Conservation (phyloP, 2,329 filamentous ascomycete genomes). For the Fusarium transvaalense region DNA sequence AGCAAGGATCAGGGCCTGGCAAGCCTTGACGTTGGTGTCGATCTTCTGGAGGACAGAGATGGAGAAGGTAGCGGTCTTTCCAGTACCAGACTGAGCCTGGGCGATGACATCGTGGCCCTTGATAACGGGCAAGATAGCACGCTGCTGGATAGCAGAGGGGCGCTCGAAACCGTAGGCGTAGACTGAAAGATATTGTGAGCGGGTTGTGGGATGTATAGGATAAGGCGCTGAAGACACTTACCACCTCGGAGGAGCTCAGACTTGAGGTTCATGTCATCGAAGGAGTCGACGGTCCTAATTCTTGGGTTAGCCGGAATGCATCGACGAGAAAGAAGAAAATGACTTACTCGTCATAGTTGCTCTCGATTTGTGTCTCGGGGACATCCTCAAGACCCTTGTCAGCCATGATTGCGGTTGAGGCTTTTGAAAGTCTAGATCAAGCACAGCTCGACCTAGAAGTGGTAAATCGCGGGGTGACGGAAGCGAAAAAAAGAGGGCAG, state of each 20-base stretch:
- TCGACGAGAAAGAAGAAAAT: too few relatives aligned
- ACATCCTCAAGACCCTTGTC: constrained; percentile 99
- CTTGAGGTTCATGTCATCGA: constrained; percentile 98
- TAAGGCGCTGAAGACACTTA: constrained; percentile 52
- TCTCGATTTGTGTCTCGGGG: constrained; percentile 98
- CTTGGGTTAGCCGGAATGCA: background rate
- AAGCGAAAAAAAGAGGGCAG: constrained; percentile 54
- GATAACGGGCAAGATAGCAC: constrained; percentile 99
- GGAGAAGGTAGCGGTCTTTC: constrained; percentile 99
- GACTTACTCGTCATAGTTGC: constrained; percentile 91
- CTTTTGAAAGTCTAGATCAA: constrained; percentile 75
- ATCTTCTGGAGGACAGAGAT: constrained; percentile 99
- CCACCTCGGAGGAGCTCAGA: constrained; percentile 96
- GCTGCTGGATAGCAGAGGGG: constrained; percentile 99
- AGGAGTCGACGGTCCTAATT: constrained; percentile 86
- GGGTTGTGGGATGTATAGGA: constrained; percentile 36
- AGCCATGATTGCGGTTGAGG: constrained; percentile 92
- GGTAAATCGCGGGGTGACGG: constrained; percentile 55
- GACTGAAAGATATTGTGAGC: constrained; percentile 63
- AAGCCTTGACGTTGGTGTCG: constrained; percentile 92
- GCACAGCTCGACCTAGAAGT: constrained; percentile 80
- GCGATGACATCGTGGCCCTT: constrained; percentile 99
- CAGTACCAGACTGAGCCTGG: constrained; percentile 99
- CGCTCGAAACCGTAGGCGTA: constrained; percentile 99
- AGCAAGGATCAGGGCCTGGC: constrained; percentile 97